These are phyloP conservation scores for Alliaria petiolata DNA, from an alignment of 345 rosid genomes.

Conservation along the genomic window DNA sequence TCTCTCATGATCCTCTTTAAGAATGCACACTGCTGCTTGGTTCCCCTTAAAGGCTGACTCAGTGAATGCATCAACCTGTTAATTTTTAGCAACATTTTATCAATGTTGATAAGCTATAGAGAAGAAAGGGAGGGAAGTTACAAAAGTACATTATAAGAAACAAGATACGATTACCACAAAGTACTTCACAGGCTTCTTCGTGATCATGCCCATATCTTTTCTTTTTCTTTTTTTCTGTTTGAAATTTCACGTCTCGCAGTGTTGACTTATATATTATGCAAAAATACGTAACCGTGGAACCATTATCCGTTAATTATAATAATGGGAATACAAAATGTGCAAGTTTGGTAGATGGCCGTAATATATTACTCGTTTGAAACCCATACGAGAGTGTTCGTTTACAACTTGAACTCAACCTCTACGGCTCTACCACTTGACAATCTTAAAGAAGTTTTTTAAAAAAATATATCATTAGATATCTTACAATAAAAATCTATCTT, in stretches of 20 bases:
- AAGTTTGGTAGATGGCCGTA: no score
- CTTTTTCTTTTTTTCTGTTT: background rate
- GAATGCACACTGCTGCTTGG: slow-evolving; percentile 75
- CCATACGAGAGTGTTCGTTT: no score
- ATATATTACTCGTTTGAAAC: no score
- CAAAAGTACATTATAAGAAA: background rate
- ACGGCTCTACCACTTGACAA: no score
- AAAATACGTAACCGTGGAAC: no score
- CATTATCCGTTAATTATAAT: no score
- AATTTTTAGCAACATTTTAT: background rate
- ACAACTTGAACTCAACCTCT: no score
- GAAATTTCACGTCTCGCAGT: background rate
- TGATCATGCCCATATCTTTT: background rate
- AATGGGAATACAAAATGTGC: no score
- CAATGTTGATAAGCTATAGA: background rate
- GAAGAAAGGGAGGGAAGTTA: background rate
- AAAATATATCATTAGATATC: no score
- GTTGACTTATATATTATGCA: background rate
- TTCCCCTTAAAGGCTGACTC: slow-evolving; percentile 67
- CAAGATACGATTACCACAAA: slow-evolving; percentile 32
- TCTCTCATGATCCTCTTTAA: slow-evolving; percentile 56
- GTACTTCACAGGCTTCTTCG: slow-evolving; percentile 36
- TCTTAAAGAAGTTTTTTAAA: no score
- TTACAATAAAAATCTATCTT: no score
- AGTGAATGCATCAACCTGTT: slow-evolving; percentile 69